Percentiles rank a stretch among this genome's conserved stretches.
phyloP scores from a whole-genome alignment of 257 asterid genomes.

The Solanum clarkiae region DNA sequence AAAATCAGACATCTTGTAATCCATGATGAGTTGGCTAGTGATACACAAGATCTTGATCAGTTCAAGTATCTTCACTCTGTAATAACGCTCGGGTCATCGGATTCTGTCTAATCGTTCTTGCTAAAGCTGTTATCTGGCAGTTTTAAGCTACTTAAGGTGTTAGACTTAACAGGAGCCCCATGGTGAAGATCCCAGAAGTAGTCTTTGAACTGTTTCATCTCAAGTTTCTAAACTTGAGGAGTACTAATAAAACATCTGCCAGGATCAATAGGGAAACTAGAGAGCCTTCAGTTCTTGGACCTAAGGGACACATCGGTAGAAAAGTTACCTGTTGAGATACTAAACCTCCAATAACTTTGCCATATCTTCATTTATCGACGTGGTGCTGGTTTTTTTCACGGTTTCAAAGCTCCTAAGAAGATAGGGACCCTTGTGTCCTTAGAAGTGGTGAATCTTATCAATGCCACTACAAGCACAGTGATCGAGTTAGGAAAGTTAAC shows the following conservation, averaged over 20 bases:
- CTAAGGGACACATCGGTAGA: constrained; percentile 3
- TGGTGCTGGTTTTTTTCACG: neutral
- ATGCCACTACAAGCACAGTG: neutral
- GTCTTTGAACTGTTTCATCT: constrained; percentile 8
- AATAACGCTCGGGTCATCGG: neutral
- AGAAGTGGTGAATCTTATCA: neutral
- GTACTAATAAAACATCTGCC: constrained; percentile 1
- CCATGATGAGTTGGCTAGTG: neutral
- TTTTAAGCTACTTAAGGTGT: constrained; percentile 4
- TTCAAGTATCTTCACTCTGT: constrained; percentile 2
- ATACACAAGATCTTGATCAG: neutral
- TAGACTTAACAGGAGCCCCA: constrained; percentile 3
- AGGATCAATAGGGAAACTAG: constrained; percentile 9
- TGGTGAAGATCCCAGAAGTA: neutral
- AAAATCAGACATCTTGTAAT: constrained; percentile 1
- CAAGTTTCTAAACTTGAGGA: constrained; percentile 5
- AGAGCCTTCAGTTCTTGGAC: constrained; percentile 8
- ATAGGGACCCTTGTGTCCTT: constrained; percentile 6
- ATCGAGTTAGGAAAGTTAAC: constrained; percentile 11
- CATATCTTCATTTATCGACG: neutral
- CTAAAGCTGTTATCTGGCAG: neutral
- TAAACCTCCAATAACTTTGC: neutral
- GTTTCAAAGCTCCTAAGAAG: constrained; percentile 1
- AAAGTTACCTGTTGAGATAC: constrained; percentile 8
- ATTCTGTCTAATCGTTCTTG: neutral